A percentile compares a stretch with the other conserved stretches of the same genome.
These are phyloP conservation scores for Simplicillium sp. DNA, from an alignment of 2,329 filamentous ascomycete species.

Conservation along the genomic window DNA sequence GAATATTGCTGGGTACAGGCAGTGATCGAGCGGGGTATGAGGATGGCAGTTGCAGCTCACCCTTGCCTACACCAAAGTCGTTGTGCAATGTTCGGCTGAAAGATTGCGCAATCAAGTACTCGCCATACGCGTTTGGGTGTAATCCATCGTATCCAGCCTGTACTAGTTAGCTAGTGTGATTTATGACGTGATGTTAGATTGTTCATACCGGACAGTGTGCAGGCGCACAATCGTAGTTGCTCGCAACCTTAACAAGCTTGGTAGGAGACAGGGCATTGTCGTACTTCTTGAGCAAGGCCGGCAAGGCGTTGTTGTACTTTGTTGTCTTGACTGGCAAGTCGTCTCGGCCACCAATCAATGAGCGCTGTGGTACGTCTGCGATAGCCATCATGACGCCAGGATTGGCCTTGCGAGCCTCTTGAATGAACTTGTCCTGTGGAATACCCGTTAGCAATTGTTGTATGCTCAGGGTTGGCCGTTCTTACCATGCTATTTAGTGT, in stretches of 20 bases:
- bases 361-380: constrained; percentile 20
- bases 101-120: constrained; percentile 1
- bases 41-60: neutral
- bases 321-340: constrained; percentile 15
- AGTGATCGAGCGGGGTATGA: neutral
- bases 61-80: constrained; percentile 1
- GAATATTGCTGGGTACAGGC: constrained; percentile 1
- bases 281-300: no score
- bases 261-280: no score
- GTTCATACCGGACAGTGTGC: constrained; percentile 1
- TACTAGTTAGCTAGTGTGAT: no score
- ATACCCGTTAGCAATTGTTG: neutral
- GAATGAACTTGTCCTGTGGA: constrained; percentile 17
- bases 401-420: constrained; percentile 18
- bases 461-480: neutral
- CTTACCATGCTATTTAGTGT: constrained; percentile 4
- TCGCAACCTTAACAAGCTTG: constrained; percentile 20
- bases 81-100: constrained; percentile 1
- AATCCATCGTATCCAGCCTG: constrained; percentile 3
- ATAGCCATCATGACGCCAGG: constrained; percentile 16
- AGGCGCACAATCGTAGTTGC: constrained; percentile 8
- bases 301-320: constrained; percentile 13
- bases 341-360: constrained; percentile 11
- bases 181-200: neutral
- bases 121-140: constrained; percentile 1